phyloP scores from a whole-genome alignment of 306 rosid genomes.

The Pueraria montana region DNA sequence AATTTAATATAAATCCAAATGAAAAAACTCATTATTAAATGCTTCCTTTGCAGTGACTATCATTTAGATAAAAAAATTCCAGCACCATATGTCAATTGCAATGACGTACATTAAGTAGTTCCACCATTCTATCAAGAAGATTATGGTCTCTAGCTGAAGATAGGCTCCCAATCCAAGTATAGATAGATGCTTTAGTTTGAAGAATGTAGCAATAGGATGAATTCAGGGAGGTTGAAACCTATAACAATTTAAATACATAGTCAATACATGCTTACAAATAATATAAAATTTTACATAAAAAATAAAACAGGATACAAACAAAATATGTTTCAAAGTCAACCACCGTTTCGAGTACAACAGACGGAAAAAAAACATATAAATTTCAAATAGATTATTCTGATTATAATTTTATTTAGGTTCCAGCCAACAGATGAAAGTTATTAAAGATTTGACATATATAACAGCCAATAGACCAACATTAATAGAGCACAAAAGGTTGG shows the following conservation, averaged over 20 bases:
- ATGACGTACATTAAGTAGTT: conserved; percentile 72
- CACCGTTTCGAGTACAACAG: neutral
- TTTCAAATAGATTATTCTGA: conserved; percentile 4
- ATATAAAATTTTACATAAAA: conserved; percentile 24
- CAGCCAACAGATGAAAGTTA: conserved; percentile 5
- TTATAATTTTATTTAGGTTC: conserved; percentile 9
- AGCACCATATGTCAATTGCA: conserved; percentile 30
- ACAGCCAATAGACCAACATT: neutral
- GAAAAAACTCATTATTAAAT: conserved; percentile 16
- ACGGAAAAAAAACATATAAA: neutral
- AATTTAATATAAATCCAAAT: neutral
- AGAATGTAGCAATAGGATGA: conserved; percentile 94
- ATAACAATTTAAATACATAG: conserved; percentile 45
- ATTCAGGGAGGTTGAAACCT: conserved; percentile 88
- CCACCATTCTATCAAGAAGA: conserved; percentile 89
- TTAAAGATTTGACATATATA: conserved; percentile 15
- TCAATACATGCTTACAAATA: conserved; percentile 35
- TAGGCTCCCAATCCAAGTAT: conserved; percentile 92
- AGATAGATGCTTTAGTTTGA: conserved; percentile 67
- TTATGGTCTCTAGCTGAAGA: conserved; percentile 87
- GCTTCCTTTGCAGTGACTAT: conserved; percentile 18
- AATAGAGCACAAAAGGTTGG: conserved; percentile 1
- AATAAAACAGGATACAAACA: conserved; percentile 17
- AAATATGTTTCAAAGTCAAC: conserved; percentile 5
- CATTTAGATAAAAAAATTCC: neutral